Evolutionary conservation across 352 stramenopile species (phyloP).

Genomic region (Phytopythium aichiense): DNA sequence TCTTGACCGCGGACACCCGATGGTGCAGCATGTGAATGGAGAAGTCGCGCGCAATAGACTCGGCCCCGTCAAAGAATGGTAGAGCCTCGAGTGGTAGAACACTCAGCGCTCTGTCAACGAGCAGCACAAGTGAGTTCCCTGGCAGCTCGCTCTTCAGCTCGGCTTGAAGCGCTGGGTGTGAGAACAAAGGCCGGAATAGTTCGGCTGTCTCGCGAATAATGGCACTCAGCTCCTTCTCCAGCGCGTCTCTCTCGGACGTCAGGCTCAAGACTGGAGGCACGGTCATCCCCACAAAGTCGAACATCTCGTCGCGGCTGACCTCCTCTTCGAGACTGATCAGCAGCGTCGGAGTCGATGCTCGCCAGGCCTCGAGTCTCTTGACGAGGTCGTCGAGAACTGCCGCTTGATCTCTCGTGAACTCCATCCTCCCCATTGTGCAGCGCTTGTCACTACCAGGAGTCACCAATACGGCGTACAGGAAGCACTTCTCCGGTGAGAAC

Average conservation of each 20-base stretch:
- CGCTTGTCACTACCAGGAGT: conserved; percentile 27
- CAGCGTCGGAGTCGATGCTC: conserved; percentile 26
- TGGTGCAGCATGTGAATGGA: conserved; percentile 70
- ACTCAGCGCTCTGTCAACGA: conserved; percentile 50
- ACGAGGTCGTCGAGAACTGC: conserved; percentile 21
- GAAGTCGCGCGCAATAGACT: conserved; percentile 60
- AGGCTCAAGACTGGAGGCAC: background rate
- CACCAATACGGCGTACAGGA: conserved; percentile 50
- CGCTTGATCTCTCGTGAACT: conserved; percentile 41
- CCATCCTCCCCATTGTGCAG: conserved; percentile 49
- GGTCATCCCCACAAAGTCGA: conserved; percentile 24
- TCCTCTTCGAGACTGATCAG: conserved; percentile 37
- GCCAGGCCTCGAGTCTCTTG: conserved; percentile 33
- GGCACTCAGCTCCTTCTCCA: conserved; percentile 50
- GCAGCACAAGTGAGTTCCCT: conserved; percentile 41
- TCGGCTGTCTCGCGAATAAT: conserved; percentile 41
- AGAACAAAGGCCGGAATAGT: conserved; percentile 50
- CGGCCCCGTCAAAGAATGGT: conserved; percentile 32
- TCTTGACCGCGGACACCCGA: conserved; percentile 41
- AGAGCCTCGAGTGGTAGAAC: conserved; percentile 53
- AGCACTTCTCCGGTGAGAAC: conserved; percentile 64
- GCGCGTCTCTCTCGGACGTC: conserved; percentile 19
- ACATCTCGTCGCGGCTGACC: conserved; percentile 28
- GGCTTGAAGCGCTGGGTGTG: conserved; percentile 35
- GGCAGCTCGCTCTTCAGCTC: conserved; percentile 38